Conservation (phyloP, 805 yeast genomes). For the Barnettozyma wickerhamii region DNA sequence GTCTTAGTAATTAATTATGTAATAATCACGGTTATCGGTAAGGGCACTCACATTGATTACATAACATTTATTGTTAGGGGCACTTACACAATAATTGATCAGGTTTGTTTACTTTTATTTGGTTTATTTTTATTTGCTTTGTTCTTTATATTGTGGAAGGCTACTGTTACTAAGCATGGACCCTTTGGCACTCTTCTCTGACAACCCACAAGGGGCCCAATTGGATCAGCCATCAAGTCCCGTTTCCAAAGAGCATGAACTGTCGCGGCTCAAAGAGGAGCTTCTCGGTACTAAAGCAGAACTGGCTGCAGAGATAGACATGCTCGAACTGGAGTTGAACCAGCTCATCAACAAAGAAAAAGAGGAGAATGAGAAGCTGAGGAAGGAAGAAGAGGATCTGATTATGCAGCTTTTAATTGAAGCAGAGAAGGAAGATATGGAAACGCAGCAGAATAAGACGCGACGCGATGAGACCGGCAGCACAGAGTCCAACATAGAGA, state of each 20-base stretch:
- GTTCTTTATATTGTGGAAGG: no score
- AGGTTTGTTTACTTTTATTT: no score
- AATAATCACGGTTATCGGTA: no score
- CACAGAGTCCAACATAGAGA: slow-evolving; percentile 3
- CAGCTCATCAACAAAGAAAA: slow-evolving; percentile 12
- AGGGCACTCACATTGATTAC: no score
- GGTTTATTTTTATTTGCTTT: no score
- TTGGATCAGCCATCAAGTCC: slow-evolving; percentile 3
- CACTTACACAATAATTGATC: no score
- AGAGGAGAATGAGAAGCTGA: slow-evolving; percentile 4
- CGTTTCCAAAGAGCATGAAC: slow-evolving; percentile 2
- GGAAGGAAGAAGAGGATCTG: slow-evolving; percentile 13
- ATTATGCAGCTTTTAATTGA: slow-evolving; percentile 10
- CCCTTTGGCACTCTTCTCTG: slow-evolving; percentile 11
- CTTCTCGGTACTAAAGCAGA: slow-evolving; percentile 2
- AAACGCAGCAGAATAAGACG: background rate
- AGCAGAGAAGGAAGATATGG: background rate
- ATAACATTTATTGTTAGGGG: background rate
- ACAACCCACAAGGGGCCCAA: background rate
- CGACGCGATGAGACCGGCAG: no score
- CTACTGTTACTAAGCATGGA: slow-evolving; percentile 6
- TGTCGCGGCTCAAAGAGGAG: slow-evolving; percentile 2
- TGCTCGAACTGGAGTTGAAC: slow-evolving; percentile 19
- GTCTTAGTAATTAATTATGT: background rate
- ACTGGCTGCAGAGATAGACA: slow-evolving; percentile 15